Evolutionary conservation across 306 rosid genomes (phyloP).

Genomic region (Medicago arabica): DNA sequence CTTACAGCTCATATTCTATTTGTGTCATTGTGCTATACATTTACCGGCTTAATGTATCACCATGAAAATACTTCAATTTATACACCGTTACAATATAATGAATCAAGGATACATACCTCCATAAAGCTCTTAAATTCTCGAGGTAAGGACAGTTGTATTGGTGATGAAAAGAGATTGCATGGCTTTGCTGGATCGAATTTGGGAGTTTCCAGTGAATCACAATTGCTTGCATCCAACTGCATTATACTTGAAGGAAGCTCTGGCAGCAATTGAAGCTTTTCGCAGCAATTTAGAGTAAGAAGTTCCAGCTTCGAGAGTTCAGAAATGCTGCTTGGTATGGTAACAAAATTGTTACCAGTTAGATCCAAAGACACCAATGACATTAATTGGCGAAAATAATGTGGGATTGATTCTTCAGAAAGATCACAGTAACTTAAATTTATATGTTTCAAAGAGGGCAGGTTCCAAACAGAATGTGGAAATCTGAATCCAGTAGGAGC

Average conservation of each 20-base stretch:
- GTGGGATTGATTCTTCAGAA: slow-evolving; percentile 19
- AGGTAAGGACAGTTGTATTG: not conserved
- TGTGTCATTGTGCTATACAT: not conserved
- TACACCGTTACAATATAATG: not conserved
- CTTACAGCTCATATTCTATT: not conserved
- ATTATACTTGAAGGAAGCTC: slow-evolving; percentile 23
- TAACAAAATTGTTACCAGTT: slow-evolving; percentile 24
- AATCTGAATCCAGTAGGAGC: slow-evolving; percentile 21
- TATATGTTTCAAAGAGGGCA: not conserved
- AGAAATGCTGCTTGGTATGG: slow-evolving; percentile 1
- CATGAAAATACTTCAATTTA: not conserved
- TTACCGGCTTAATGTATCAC: not conserved
- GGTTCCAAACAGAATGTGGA: slow-evolving; percentile 8
- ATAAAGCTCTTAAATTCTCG: not conserved
- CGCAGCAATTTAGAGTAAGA: not conserved
- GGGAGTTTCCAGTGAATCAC: slow-evolving; percentile 16
- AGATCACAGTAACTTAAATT: slow-evolving; percentile 18
- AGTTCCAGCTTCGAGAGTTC: not conserved
- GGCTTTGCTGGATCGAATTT: slow-evolving; percentile 11
- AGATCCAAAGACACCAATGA: not conserved
- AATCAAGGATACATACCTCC: not conserved
- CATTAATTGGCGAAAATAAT: slow-evolving; percentile 1
- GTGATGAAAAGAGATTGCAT: slow-evolving; percentile 19
- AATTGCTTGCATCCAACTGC: slow-evolving; percentile 10
- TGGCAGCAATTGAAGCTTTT: slow-evolving; percentile 12